Evolutionary conservation across 73 alveolate species (phyloP).

Genomic region (Durusdinium trenchii): DNA sequence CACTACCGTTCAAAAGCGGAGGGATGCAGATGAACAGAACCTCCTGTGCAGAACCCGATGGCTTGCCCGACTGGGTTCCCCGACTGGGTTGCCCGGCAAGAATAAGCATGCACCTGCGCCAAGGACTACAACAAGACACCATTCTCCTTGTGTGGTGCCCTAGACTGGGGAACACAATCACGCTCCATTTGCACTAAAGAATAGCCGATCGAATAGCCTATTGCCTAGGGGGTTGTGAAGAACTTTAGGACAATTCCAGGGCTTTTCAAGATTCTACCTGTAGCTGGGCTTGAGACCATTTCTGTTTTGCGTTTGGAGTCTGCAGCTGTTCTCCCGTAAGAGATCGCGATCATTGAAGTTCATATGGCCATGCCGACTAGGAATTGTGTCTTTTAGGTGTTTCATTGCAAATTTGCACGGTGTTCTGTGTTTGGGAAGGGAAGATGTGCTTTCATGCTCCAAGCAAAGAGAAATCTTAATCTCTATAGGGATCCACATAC

Average conservation of each 20-base stretch:
- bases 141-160: slow-evolving; percentile 46
- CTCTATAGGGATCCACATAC: no score
- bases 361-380: no score
- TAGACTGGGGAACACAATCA: neutral
- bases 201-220: neutral
- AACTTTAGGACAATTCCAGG: neutral
- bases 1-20: no score
- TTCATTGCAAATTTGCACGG: no score
- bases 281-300: neutral
- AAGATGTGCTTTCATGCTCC: no score
- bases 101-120: neutral
- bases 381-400: no score
- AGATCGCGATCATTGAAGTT: no score
- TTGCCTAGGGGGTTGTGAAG: no score
- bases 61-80: neutral
- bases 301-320: neutral
- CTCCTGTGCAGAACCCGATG: neutral
- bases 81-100: neutral
- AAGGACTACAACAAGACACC: slow-evolving; percentile 92
- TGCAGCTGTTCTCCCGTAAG: no score
- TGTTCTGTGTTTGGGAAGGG: no score
- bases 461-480: no score
- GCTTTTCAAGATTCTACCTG: neutral
- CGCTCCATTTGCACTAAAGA: no score
- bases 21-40: neutral